A percentile compares a stretch with the other conserved stretches of the same genome.
Conservation (phyloP, 345 rosid genomes). For the Erodium maritimum region DNA sequence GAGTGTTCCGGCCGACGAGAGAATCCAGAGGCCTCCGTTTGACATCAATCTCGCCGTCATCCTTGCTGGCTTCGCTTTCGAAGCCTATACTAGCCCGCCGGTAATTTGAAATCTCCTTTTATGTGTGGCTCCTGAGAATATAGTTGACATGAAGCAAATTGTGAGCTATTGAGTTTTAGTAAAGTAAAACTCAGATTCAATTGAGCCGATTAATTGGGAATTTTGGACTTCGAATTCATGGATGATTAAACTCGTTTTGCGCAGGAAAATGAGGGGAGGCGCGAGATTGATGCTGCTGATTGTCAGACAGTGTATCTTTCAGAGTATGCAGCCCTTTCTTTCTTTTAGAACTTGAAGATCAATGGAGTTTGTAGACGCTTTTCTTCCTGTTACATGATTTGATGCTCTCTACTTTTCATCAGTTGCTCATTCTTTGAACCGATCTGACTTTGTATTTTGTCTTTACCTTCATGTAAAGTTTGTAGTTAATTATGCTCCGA, state of each 20-base stretch:
- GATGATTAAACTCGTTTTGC: too few relatives aligned
- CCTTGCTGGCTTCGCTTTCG: conserved; percentile 96
- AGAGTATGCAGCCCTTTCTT: conserved; percentile 42
- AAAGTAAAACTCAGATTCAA: neutral
- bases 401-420: too few relatives aligned
- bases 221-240: too few relatives aligned
- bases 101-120: conserved; percentile 26
- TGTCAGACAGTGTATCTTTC: conserved; percentile 73
- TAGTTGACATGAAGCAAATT: too few relatives aligned
- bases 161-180: conserved; percentile 1
- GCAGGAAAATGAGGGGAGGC: conserved; percentile 58
- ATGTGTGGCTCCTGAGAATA: neutral
- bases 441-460: neutral
- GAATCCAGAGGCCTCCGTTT: conserved; percentile 65
- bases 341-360: neutral
- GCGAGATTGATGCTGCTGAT: conserved; percentile 69
- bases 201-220: too few relatives aligned
- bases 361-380: neutral
- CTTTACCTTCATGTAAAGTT: neutral
- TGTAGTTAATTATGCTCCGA: neutral
- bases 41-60: conserved; percentile 88
- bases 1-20: conserved; percentile 25
- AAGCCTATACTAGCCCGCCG: conserved; percentile 65
- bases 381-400: neutral
- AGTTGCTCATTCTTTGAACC: too few relatives aligned